Evolutionary conservation across 176 grass and related monocot species (phyloP).

Genomic region (Triticum dicoccoides): DNA sequence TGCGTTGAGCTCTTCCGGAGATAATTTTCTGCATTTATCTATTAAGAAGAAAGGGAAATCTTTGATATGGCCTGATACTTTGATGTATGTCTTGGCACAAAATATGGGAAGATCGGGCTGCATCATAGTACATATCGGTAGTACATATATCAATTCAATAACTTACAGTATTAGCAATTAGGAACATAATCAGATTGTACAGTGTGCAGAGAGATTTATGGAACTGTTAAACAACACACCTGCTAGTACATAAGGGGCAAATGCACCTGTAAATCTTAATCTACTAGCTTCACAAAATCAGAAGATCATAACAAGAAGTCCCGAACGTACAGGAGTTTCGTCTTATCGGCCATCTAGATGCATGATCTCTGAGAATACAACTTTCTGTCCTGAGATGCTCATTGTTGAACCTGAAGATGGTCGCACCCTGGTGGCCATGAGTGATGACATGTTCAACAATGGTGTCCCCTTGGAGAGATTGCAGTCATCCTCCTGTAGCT

Average conservation of each 20-base stretch:
- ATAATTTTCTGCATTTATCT: too few relatives aligned
- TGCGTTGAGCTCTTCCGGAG: too few relatives aligned
- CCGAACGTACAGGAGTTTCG: too few relatives aligned
- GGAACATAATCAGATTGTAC: background rate
- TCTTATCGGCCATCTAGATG: background rate
- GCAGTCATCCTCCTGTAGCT: conserved; percentile 22
- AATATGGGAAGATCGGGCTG: too few relatives aligned
- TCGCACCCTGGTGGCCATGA: background rate
- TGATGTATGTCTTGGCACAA: too few relatives aligned
- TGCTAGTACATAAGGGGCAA: background rate
- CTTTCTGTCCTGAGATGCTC: background rate
- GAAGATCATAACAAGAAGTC: background rate
- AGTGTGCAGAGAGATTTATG: background rate
- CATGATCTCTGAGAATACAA: background rate
- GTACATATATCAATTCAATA: background rate
- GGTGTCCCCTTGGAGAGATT: background rate
- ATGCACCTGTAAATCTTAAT: background rate
- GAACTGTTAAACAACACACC: background rate
- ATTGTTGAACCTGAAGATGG: background rate
- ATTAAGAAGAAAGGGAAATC: too few relatives aligned
- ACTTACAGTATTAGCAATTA: background rate
- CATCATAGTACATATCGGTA: too few relatives aligned
- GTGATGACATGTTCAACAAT: background rate
- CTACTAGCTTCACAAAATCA: background rate
- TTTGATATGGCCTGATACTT: too few relatives aligned